Evolutionary conservation across 768 basidiomycete species (phyloP), one percentile per base, ranked within the genome.

Genomic region (Cystobasidium ongulense): DNA sequence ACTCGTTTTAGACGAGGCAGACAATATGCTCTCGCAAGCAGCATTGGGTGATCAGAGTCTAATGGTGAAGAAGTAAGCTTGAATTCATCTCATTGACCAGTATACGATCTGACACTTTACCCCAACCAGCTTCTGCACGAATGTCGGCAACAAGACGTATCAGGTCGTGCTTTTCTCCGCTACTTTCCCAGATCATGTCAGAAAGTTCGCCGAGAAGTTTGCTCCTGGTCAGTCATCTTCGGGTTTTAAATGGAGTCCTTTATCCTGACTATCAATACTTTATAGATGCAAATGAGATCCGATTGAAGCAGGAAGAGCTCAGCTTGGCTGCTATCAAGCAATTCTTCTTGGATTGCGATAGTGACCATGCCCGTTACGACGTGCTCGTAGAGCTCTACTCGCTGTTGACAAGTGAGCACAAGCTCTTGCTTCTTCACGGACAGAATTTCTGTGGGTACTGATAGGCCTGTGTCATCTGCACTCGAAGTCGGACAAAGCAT

Each of bases 111-210:
- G 35, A 4, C n/a, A 46, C n/a, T 27, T 25, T 29, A 15, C 29
- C 38, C 15, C 64, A 18, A 13, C 53, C 62, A 78, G 79, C 75
- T 74, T 78, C 57, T 75, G 78, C 75, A 76, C 76, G 13, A 77
- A 76, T 43, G 53, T 75, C 23, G 76, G 74, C 1, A 76, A 78
- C 67, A 31, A 75, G 54, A 68, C 76, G 33, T 78, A 79, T 4
- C 96, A 98, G 80, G 92, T 92, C 76, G 88, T 98, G 74, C 88
- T 98, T 64, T 99, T 99, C 85, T 98, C 95, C 0, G 96, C 96
- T 33, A 99, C 96, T 4, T 99, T 98, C 86, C 90, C 92, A 25
- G 92, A 95, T 79, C 86, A 90, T 75, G 95, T 98, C 75, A 89
- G 92, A 63, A 82, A 82, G n/a, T 98, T 95, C 80, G 95, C 96